A percentile compares a stretch with the other conserved stretches of the same genome.
These are phyloP conservation scores for Pachysandra terminalis DNA, from an alignment of 164 flowering plant genomes.

Conservation along the genomic window DNA sequence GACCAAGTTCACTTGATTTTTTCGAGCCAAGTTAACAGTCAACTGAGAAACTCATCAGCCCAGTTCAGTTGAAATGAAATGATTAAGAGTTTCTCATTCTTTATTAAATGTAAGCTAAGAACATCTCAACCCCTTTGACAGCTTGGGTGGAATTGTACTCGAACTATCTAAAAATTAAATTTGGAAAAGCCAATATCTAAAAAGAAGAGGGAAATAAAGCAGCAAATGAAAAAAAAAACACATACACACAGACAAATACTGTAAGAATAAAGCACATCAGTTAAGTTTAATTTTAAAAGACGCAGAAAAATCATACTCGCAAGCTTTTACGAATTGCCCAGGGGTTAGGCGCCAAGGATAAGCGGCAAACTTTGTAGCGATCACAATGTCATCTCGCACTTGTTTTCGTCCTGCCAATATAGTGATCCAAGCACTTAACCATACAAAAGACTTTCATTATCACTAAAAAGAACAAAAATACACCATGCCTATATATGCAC, in stretches of 20 bases:
- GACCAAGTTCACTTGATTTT: no score
- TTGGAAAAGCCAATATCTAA: no score
- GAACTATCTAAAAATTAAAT: no score
- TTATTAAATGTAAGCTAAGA: no score
- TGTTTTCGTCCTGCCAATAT: conserved; percentile 42
- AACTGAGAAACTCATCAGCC: neutral
- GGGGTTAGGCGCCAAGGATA: conserved; percentile 97
- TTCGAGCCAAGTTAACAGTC: no score
- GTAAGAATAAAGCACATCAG: neutral
- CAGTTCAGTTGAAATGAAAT: neutral
- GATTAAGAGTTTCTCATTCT: neutral
- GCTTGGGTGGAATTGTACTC: no score
- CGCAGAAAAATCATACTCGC: conserved; percentile 52
- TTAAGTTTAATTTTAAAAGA: neutral
- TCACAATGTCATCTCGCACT: conserved; percentile 50
- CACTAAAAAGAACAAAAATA: neutral
- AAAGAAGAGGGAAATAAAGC: no score
- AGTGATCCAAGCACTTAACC: conserved; percentile 2
- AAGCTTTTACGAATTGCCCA: conserved; percentile 85
- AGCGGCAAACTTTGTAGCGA: conserved; percentile 96
- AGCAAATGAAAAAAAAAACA: no score
- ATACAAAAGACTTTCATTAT: neutral
- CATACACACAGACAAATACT: no score
- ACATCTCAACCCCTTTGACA: no score
- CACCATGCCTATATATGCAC: no score